These are phyloP conservation scores for Colletotrichum brevisporum DNA, from an alignment of 2,329 filamentous ascomycete genomes.

Conservation along the genomic window DNA sequence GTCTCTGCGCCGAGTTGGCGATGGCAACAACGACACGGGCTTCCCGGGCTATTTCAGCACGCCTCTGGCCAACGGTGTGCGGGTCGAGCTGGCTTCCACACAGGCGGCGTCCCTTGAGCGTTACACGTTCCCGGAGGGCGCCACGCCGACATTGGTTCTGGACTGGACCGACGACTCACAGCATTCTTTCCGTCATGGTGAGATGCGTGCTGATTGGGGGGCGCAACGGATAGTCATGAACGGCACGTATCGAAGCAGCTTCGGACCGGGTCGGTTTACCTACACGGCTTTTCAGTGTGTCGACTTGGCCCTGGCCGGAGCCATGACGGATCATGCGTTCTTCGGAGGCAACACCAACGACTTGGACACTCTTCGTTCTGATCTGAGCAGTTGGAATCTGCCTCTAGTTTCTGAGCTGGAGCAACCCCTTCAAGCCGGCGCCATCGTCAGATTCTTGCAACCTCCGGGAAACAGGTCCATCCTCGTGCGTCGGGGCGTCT, in stretches of 20 bases:
- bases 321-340: background rate
- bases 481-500: constrained; percentile 15
- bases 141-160: constrained; percentile 2
- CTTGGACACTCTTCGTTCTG: background rate
- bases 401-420: background rate
- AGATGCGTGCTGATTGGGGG: constrained; percentile 19
- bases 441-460: constrained; percentile 9
- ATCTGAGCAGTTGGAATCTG: constrained; percentile 2
- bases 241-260: constrained; percentile 17
- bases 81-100: constrained; percentile 10
- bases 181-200: background rate
- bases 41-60: constrained; percentile 30
- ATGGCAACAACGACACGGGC: constrained; percentile 8
- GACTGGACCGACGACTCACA: constrained; percentile 11
- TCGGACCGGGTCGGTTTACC: background rate
- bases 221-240: constrained; percentile 2
- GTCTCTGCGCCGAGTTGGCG: background rate
- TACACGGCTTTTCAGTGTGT: constrained; percentile 24
- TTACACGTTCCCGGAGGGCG: constrained; percentile 12
- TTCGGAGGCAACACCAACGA: constrained; percentile 12
- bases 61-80: background rate
- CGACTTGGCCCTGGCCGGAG: background rate
- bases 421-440: constrained; percentile 8
- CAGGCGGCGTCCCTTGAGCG: constrained; percentile 7
- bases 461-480: background rate